Conservation (phyloP, 495 filamentous ascomycete species). For the Penicillium tannophilum region DNA sequence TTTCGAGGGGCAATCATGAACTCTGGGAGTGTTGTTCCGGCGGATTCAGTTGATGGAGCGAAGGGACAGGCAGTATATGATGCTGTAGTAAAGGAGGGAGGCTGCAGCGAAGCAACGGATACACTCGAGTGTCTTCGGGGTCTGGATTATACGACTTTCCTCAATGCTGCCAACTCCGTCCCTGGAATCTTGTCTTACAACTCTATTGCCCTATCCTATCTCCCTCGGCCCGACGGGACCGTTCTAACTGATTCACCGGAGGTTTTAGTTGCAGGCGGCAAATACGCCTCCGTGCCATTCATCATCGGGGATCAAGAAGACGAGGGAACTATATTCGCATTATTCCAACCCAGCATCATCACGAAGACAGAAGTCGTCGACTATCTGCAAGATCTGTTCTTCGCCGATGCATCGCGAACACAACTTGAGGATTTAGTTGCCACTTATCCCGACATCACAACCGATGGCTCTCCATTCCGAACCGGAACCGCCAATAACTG, state of each 20-base stretch:
- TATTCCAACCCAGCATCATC: constrained; percentile 66
- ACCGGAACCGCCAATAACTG: constrained; percentile 62
- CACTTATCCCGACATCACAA: constrained; percentile 53
- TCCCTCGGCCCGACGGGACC: constrained; percentile 65
- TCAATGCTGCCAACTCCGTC: constrained; percentile 67
- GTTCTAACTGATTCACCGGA: constrained; percentile 60
- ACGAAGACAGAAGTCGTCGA: constrained; percentile 55
- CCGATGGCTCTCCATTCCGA: constrained; percentile 64
- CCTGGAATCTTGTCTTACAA: constrained; percentile 63
- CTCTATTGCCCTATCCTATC: constrained; percentile 63
- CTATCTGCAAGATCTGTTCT: constrained; percentile 62
- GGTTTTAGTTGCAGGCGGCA: constrained; percentile 43
- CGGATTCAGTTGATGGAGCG: constrained; percentile 61
- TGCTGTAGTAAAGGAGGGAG: constrained; percentile 58
- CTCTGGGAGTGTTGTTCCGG: constrained; percentile 65
- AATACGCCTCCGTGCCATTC: constrained; percentile 61
- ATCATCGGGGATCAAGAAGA: constrained; percentile 62
- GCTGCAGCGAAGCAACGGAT: constrained; percentile 57
- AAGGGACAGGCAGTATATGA: constrained; percentile 68
- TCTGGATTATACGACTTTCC: constrained; percentile 59
- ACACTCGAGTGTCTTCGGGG: constrained; percentile 65
- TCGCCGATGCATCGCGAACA: constrained; percentile 45
- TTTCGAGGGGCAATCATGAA: constrained; percentile 77
- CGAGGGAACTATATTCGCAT: constrained; percentile 63
- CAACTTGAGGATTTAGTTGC: constrained; percentile 55